phyloP scores from a whole-genome alignment of 2,329 filamentous ascomycete species.

The Pseudofabraea citricarpa region DNA sequence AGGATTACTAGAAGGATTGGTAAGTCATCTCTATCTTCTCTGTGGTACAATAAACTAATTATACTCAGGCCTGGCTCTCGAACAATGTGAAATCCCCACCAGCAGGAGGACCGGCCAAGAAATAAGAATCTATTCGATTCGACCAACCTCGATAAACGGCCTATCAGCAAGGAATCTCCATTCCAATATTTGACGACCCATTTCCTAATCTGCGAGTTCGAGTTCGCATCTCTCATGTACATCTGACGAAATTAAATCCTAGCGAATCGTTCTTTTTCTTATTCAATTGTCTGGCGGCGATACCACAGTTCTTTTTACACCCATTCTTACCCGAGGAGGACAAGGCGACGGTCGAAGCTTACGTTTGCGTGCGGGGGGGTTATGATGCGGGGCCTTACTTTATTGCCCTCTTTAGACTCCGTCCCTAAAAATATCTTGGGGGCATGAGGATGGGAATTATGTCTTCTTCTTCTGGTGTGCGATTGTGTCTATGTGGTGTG shows the following conservation, averaged over 20 bases:
- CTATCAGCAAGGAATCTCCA: background rate
- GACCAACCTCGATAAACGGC: background rate
- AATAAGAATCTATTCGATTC: conserved; percentile 7
- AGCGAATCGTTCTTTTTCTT: background rate
- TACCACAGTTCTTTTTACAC: conserved; percentile 18
- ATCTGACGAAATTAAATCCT: background rate
- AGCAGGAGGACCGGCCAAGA: conserved; percentile 16
- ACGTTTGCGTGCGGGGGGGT: background rate
- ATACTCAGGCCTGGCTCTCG: conserved; percentile 63
- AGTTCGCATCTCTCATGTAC: too few relatives aligned
- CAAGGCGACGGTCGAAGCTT: too few relatives aligned
- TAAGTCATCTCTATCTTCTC: conserved; percentile 29
- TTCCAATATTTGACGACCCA: background rate
- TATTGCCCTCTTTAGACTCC: background rate
- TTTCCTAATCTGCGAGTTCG: too few relatives aligned
- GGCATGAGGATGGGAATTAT: background rate
- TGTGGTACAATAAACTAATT: background rate
- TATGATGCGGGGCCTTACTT: background rate
- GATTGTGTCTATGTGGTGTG: background rate
- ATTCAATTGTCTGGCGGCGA: conserved; percentile 15
- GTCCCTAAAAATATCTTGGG: background rate
- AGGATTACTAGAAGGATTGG: conserved; percentile 75
- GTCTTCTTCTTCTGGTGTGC: background rate
- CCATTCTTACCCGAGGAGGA: background rate
- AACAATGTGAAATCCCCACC: conserved; percentile 73